Conservation (phyloP, 441 rosid genomes). For the Melastoma candidum region DNA sequence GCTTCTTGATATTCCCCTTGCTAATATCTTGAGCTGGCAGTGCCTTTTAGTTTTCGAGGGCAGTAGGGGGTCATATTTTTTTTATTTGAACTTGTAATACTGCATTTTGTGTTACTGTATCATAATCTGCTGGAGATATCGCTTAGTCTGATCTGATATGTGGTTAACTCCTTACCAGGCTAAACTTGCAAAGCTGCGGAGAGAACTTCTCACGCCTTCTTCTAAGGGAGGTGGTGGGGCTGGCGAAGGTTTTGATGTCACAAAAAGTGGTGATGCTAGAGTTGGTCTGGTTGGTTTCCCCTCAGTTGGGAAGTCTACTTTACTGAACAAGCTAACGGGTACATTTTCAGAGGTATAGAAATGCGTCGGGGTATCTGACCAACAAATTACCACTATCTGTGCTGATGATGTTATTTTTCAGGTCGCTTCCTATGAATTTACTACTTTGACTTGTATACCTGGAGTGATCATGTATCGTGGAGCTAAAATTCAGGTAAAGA, state of each 20-base stretch:
- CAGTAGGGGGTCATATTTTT: no score
- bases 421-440: conserved; percentile 99
- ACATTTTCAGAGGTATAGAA: conserved; percentile 28
- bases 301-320: conserved; percentile 95
- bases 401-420: conserved; percentile 22
- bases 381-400: conserved; percentile 3
- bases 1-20: no score
- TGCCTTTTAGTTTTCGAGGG: no score
- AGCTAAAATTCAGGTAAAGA: conserved; percentile 86
- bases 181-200: conserved; percentile 85
- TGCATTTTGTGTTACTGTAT: no score
- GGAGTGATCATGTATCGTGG: conserved; percentile 89
- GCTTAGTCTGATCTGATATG: no score
- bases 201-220: conserved; percentile 88
- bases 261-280: conserved; percentile 95
- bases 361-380: background rate
- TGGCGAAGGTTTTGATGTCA: conserved; percentile 98
- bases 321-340: conserved; percentile 83
- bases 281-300: conserved; percentile 99
- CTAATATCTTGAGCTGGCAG: no score
- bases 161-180: conserved; percentile 27
- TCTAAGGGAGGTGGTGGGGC: conserved; percentile 82
- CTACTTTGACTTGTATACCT: conserved; percentile 94
- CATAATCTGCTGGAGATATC: no score
- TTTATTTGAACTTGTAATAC: no score